Conservation (phyloP, 108 stramenopile species). For the Halocafeteria seosinensis region DNA sequence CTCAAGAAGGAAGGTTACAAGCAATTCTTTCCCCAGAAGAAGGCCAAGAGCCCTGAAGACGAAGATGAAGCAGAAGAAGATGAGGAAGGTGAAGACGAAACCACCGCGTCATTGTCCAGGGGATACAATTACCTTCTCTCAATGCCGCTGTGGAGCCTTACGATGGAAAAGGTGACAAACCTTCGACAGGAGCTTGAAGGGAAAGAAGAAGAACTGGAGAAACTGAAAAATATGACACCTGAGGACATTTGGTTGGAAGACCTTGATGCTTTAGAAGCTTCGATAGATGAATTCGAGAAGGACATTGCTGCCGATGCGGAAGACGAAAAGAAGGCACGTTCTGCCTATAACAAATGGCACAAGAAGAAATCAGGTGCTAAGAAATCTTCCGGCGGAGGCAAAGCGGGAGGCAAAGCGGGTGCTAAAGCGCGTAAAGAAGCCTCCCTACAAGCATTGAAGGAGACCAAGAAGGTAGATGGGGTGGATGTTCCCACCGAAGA, state of each 20-base stretch:
- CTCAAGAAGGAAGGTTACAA: constrained; percentile 66
- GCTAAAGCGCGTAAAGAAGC: not conserved
- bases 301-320: constrained; percentile 19
- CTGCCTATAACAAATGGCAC: not conserved
- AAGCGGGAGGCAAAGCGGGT: not conserved
- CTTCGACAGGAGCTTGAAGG: constrained; percentile 59
- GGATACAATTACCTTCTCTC: constrained; percentile 96
- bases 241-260: constrained; percentile 72
- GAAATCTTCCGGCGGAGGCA: constrained; percentile 1
- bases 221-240: constrained; percentile 56
- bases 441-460: not conserved
- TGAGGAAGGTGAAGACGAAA: constrained; percentile 1
- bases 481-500: not conserved
- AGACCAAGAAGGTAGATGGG: not conserved
- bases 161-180: constrained; percentile 74
- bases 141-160: constrained; percentile 95
- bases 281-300: constrained; percentile 54
- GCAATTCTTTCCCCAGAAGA: constrained; percentile 28
- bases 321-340: not conserved
- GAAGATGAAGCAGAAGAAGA: constrained; percentile 22
- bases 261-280: constrained; percentile 74
- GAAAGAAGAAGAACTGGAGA: constrained; percentile 55
- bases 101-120: constrained; percentile 33
- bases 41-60: not conserved
- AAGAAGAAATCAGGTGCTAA: too few relatives aligned